phyloP scores from a whole-genome alignment of 495 filamentous ascomycete genomes.

The Neurospora sp. region DNA sequence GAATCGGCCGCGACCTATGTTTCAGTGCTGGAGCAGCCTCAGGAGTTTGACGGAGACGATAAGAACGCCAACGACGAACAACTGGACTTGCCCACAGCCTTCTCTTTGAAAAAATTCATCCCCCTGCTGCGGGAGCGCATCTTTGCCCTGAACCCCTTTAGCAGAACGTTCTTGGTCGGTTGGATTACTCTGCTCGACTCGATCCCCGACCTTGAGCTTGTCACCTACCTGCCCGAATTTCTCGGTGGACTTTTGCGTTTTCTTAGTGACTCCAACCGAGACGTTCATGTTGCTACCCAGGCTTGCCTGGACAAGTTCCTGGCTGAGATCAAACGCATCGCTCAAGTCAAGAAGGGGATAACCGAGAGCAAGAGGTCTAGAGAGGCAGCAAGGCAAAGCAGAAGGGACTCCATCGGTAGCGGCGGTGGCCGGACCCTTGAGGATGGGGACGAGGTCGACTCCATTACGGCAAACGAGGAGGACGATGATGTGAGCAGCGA shows the following conservation, averaged over 20 bases:
- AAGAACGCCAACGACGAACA: constrained; percentile 41
- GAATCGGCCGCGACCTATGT: constrained; percentile 95
- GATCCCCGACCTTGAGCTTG: constrained; percentile 93
- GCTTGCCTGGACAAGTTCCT: constrained; percentile 86
- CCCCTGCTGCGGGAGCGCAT: constrained; percentile 90
- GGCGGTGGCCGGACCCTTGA: constrained; percentile 36
- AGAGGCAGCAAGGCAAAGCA: constrained; percentile 56
- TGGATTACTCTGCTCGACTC: constrained; percentile 95
- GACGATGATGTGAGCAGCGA: constrained; percentile 55
- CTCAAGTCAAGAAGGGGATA: constrained; percentile 83
- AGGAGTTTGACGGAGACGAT: constrained; percentile 37
- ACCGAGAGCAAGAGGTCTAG: constrained; percentile 71
- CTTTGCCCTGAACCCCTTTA: constrained; percentile 86
- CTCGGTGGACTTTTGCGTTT: constrained; percentile 86
- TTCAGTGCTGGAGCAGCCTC: constrained; percentile 63
- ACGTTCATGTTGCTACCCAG: constrained; percentile 90
- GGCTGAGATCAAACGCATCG: constrained; percentile 88
- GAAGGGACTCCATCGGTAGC: constrained; percentile 54
- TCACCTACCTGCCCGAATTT: constrained; percentile 86
- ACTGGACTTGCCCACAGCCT: constrained; percentile 67
- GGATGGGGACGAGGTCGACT: constrained; percentile 46
- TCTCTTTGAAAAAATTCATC: constrained; percentile 85
- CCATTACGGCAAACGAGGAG: constrained; percentile 46
- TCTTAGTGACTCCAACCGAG: constrained; percentile 79
- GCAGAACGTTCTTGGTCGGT: constrained; percentile 85